Base-by-base conservation (phyloP, 2,329 filamentous ascomycete genomes). In the Calonectria pauciramosa region DNA sequence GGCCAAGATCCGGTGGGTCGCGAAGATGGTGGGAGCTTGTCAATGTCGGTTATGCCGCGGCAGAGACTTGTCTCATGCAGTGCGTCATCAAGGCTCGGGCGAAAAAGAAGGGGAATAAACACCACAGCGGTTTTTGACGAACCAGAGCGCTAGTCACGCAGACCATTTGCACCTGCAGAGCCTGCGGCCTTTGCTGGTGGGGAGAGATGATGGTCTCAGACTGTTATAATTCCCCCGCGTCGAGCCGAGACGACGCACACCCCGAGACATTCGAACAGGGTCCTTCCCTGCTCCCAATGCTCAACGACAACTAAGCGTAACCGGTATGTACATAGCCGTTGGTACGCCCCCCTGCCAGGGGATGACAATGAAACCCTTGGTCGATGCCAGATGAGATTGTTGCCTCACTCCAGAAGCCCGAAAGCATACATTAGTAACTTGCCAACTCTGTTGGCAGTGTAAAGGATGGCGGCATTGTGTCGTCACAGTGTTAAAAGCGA, bases 361-460 rank as follows among this genome's bases (percentile, higher is more conserved):
- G 72, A 70, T 72, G 76, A 66, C 68, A 68, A 77, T 80, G 75
- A 81, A 81, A 80, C 79, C 66, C 54, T 59, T 54, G 60, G 72
- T 56, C 74, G 75, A 49, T 23, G 20, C n/a, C 38, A 23, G 56
- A 63, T 34, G 52, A 20, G 34, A 41, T 18, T 32, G 30, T n/a
- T 38, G 56, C 49, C n/a, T 70, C 34, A 18, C 52, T 18, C 18
- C 30, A 73, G 75, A 72, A 73, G 73, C 71, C 63, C 56, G 41
- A 56, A 60, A 54, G 36, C 54, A 56, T 73, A 65, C 52, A 56
- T 77, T 59, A 30, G 36, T 26, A 60, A 32, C 20, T 36, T 49
- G 34, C 66, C 20, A 32, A 68, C 16, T 26, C 64, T 14, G 49
- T 28, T 41, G 20, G 13, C 23, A 16, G 23, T 6, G 56, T n/a